Base-by-base conservation (phyloP, 2,329 filamentous ascomycete genomes). In the Didymella exigua region DNA sequence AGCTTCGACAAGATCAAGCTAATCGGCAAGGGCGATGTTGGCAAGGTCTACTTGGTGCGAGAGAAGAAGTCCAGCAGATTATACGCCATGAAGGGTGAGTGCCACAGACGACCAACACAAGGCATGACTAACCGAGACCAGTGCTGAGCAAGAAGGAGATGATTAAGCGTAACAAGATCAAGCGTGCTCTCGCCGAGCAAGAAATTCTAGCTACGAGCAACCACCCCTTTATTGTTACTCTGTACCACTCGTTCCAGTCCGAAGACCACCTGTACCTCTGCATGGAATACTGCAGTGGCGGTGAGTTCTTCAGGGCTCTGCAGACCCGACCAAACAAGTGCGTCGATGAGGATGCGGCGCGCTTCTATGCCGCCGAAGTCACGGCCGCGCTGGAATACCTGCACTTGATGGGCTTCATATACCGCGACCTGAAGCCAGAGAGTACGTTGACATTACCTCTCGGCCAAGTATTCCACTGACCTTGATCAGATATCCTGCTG, bases 141-240 rank as follows among this genome's bases (percentile, higher is more conserved):
- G 95, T 99, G 5, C 75, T 99, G 76, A 98, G 93, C 83, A 99
- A 99, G 79, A 97, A 98, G 82, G 95, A 99, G 77, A 99, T 99
- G 95, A 99, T 99, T 78, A 99, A 99, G 81, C 89, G 95, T 54
- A 99, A 99, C 82, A 99, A 99, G 84, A 99, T 99, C 80, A 99
- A 99, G 84, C 87, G 95, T 72, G 95, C 95, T 13, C 82, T 99
- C 65, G 95, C 95, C 31, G 95, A 99, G 78, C 95, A 98, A 75
- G 95, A 99, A 76, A 99, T 99, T 62, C 81, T 99, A 49, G 95
- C 95, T 8, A 99, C 95, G 36, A 98, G 93, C 81, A 99, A 99
- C 68, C 95, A 99, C 70, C 95, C 95, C 0, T 99, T 99, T 76
- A 99, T 99, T 72, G 95, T 99, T 60, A 99, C 95, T 0, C 82